phyloP scores from a whole-genome alignment of 2,329 filamentous ascomycete species.

The Talaromyces amestolkiae region DNA sequence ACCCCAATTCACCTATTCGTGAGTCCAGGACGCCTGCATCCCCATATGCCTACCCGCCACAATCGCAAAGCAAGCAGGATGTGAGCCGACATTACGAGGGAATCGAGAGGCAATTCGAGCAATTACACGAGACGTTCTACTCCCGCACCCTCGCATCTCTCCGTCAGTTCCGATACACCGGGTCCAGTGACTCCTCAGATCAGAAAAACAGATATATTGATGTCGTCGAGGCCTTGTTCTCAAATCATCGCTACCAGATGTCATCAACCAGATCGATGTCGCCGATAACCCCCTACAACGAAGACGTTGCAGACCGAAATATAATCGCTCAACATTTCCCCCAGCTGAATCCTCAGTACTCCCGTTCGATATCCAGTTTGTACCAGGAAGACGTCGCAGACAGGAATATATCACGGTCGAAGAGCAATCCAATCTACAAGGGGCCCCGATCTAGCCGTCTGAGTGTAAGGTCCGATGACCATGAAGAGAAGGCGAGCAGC shows the following conservation, averaged over 20 bases:
- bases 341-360: conserved; percentile 23
- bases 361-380: conserved; percentile 34
- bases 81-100: conserved; percentile 35
- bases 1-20: neutral
- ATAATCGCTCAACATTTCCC: conserved; percentile 29
- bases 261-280: conserved; percentile 26
- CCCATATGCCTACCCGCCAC: conserved; percentile 21
- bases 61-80: conserved; percentile 21
- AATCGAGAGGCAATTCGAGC: conserved; percentile 41
- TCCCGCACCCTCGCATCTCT: conserved; percentile 29
- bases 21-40: conserved; percentile 9
- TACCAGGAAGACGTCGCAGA: conserved; percentile 45
- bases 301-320: conserved; percentile 46
- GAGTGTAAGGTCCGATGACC: conserved; percentile 6
- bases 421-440: conserved; percentile 18
- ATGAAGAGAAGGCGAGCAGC: neutral
- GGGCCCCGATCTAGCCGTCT: conserved; percentile 11
- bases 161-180: conserved; percentile 26
- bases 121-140: conserved; percentile 37
- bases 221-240: conserved; percentile 40
- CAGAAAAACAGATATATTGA: conserved; percentile 39
- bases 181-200: conserved; percentile 23
- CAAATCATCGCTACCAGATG: conserved; percentile 32
- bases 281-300: conserved; percentile 40
- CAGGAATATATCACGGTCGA: conserved; percentile 36